A percentile compares a stretch with the other conserved stretches of the same genome.
Evolutionary conservation across 306 rosid genomes (phyloP).

Genomic region (Corylus heterophylla): DNA sequence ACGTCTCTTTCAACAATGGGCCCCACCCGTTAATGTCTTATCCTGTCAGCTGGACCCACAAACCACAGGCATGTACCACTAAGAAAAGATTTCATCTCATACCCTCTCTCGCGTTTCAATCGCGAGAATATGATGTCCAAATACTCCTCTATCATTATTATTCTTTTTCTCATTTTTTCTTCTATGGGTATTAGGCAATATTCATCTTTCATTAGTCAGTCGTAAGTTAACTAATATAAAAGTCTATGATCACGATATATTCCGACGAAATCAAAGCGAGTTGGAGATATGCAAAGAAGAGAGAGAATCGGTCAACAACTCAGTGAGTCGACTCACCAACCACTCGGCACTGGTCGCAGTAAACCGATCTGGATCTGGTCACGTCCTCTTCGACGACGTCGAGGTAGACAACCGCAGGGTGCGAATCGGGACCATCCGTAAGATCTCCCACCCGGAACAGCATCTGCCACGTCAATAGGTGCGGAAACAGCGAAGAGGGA

Average conservation of each 20-base stretch:
- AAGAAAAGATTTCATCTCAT: too few relatives aligned
- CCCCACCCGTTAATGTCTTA: conserved; percentile 26
- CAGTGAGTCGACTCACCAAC: conserved; percentile 84
- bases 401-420: conserved; percentile 61
- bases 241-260: conserved; percentile 20
- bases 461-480: conserved; percentile 86
- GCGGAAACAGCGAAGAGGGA: conserved; percentile 79
- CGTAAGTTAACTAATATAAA: too few relatives aligned
- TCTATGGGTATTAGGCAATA: too few relatives aligned
- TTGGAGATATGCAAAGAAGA: background rate
- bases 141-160: too few relatives aligned
- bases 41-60: conserved; percentile 2
- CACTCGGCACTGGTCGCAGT: conserved; percentile 97
- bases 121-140: too few relatives aligned
- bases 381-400: conserved; percentile 94
- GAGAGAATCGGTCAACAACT: conserved; percentile 14
- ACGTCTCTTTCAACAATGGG: background rate
- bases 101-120: too few relatives aligned
- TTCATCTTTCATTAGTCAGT: too few relatives aligned
- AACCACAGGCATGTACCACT: too few relatives aligned
- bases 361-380: conserved; percentile 79
- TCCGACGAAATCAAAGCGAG: conserved; percentile 41
- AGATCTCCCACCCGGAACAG: conserved; percentile 69
- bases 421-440: conserved; percentile 46
- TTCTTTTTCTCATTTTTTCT: too few relatives aligned